Conservation (phyloP, 2,329 filamentous ascomycete genomes). For the Fusarium veterinarium region DNA sequence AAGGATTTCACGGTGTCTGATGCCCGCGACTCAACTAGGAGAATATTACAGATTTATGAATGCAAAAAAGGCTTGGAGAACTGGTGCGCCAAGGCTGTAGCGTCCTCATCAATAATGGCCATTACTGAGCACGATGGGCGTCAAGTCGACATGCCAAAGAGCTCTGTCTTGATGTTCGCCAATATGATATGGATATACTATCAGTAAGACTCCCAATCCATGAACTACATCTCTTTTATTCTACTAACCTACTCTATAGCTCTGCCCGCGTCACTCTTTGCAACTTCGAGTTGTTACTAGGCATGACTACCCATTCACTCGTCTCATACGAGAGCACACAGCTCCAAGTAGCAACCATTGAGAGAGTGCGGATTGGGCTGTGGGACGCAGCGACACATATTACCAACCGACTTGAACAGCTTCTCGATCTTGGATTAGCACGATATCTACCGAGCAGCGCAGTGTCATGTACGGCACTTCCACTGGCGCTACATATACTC, state of each 20-base stretch:
- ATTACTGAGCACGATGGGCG: neutral
- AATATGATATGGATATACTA: neutral
- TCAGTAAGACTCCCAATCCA: neutral
- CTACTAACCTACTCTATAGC: neutral
- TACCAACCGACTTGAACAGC: neutral
- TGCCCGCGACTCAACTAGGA: neutral
- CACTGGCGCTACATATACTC: conserved; percentile 11
- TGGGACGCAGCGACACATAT: neutral
- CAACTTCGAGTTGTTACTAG: neutral
- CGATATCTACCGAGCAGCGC: neutral
- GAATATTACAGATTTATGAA: neutral
- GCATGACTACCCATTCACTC: neutral
- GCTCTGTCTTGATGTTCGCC: neutral
- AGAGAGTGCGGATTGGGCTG: neutral
- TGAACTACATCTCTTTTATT: neutral
- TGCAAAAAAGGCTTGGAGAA: neutral
- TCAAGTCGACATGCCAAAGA: neutral
- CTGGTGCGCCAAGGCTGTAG: neutral
- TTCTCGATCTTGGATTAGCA: neutral
- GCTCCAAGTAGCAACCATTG: neutral
- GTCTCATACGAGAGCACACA: neutral
- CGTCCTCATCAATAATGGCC: neutral
- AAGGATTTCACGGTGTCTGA: neutral
- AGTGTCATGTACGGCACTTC: conserved; percentile 8
- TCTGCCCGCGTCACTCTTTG: neutral